Evolutionary conservation across 2,329 filamentous ascomycete species (phyloP).

Genomic region (Alternaria postmessia): DNA sequence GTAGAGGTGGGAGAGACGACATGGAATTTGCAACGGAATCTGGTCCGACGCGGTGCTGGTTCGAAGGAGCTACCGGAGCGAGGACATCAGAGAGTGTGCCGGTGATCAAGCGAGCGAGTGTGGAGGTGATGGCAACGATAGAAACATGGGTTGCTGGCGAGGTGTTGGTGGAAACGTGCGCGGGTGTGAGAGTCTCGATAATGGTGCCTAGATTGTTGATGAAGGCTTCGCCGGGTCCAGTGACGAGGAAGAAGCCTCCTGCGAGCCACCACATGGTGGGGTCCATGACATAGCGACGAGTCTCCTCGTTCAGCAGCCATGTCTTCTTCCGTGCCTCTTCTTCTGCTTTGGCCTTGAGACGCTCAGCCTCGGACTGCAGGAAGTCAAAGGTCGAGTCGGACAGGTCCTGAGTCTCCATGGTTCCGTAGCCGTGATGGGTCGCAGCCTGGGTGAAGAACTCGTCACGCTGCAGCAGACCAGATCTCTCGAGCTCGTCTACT

Average conservation of each 20-base stretch:
- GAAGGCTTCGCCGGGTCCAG: conserved; percentile 95
- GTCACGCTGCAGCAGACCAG: conserved; percentile 79
- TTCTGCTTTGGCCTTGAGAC: conserved; percentile 57
- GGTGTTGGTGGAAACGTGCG: conserved; percentile 64
- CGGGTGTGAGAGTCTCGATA: conserved; percentile 80
- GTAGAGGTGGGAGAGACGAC: conserved; percentile 43
- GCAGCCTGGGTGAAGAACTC: conserved; percentile 71
- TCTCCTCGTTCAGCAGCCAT: conserved; percentile 91
- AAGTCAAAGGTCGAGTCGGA: conserved; percentile 58
- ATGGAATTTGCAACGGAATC: conserved; percentile 54
- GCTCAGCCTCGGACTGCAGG: conserved; percentile 55
- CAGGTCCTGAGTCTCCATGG: conserved; percentile 60
- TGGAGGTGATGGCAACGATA: conserved; percentile 89
- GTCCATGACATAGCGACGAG: conserved; percentile 82
- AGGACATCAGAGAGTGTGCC: conserved; percentile 89
- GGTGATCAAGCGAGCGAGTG: conserved; percentile 86
- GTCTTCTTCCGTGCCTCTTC: conserved; percentile 78
- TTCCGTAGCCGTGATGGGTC: conserved; percentile 68
- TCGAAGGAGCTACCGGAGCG: conserved; percentile 63
- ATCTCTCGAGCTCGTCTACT: conserved; percentile 88
- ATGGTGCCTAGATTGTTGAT: conserved; percentile 97
- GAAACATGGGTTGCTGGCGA: conserved; percentile 88
- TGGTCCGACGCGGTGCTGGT: conserved; percentile 64
- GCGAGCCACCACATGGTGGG: conserved; percentile 97
- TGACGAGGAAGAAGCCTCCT: conserved; percentile 88